Base-by-base conservation (phyloP, 2,329 filamentous ascomycete genomes). In the Talaromyces sp. region DNA sequence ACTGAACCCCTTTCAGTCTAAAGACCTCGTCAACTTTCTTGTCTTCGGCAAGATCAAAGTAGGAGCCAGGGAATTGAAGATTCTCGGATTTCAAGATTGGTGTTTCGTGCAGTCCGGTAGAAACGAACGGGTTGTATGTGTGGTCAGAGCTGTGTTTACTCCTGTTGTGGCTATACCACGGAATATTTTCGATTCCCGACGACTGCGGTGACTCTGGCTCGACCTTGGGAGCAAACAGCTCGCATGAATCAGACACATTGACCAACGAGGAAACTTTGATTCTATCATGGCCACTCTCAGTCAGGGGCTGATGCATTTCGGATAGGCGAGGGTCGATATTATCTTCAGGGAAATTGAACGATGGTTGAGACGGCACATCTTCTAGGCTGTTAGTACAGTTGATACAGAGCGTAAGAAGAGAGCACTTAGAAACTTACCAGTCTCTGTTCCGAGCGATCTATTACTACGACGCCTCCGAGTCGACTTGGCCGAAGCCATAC, bases 401-500 rank as follows among this genome's bases (percentile, higher is more conserved):
- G 36, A 17, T n/a, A 31, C 36, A 13, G 11, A 37, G n/a, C 9
- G 37, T 25, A 5, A 19, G 28, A 13, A 22, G n/a, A 25, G 19
- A 21, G n/a, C 7, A 21, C 9, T 3, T 9, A 13, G 13, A 31
- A 13, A 5, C 54, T 40, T 31, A 33, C 54, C 43, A 21, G 28
- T 17, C 17, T 48, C 41, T 10, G 22, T 31, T 22, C 19, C 35
- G 33, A 56, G 25, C 17, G 35, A 40, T 41, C 43, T 21, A 13
- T 50, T 56, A 63, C 59, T 60, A 65, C 73, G 56, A 77, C 72
- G 22, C 65, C 84, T 84, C 70, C 86, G 91, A 67, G 81, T 79
- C 67, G 91, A 86, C 71, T 94, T 96, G 59, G 80, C 82, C 78
- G 95, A 85, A 52, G 80, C 83, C 79, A 95, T 85, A 22, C 93